Evolutionary conservation across 2,329 filamentous ascomycete species (phyloP), one percentile per base, ranked within the genome.

Genomic region (Fusarium euwallaceae): DNA sequence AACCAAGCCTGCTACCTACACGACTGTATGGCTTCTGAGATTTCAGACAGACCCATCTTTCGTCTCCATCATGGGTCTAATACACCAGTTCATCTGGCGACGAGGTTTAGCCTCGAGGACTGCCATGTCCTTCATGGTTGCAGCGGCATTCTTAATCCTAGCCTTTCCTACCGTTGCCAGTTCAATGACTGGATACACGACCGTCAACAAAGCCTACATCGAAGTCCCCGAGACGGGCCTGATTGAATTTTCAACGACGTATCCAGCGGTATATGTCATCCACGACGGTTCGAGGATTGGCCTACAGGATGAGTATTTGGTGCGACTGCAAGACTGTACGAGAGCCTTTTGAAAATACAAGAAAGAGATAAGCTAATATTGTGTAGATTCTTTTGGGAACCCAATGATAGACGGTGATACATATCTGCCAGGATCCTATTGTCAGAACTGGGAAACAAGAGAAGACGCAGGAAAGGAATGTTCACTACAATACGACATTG

Each of bases 111-210:
- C 61, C 5, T 72, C 70, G 2, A 71, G 43, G 7, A 8, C 20
- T 5, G 61, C 61, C 0, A 72, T 48, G 27, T 39, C 10, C 2
- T 66, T 64, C 8, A 69, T 69, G 4, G 14, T 51, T 0, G 11
- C 6, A 24, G 17, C 65, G 0, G 24, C 36, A 2, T 20, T n/a
- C 0, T 17, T 74, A 2, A 62, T 74, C 3, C 27, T 74, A 1
- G 41, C 16, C 6, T 67, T 69, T 2, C 72, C 72, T 0, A 74
- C 72, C 0, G 37, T 70, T 4, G 55, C 55, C 8, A n/a, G 61
- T 4, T 74, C 72, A 0, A 74, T 74, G 72, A 72, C 71, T 0
- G 71, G 71, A 41, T 74, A 74, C 14, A 66, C 48, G 1, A 36
- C 68, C 0, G 67, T 43, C 0, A 66, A 61, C 4, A 32, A 51